These are phyloP conservation scores for Colletotrichum lini DNA, from an alignment of 2,329 filamentous ascomycete species.

Conservation along the genomic window DNA sequence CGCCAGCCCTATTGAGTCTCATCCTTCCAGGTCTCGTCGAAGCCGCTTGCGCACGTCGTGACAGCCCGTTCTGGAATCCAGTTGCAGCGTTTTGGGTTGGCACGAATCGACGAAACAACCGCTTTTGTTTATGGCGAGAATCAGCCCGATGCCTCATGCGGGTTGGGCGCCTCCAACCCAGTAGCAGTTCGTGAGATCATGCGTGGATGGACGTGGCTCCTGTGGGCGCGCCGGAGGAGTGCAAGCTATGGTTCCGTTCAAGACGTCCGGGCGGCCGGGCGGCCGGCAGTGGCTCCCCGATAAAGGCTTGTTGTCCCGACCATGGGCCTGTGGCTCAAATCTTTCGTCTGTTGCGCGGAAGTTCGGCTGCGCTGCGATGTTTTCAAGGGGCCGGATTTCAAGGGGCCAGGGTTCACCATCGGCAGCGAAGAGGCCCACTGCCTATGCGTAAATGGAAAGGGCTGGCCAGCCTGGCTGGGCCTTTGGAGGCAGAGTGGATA, in stretches of 20 bases:
- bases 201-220: constrained; percentile 5
- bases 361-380: constrained; percentile 22
- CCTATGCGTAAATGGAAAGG: neutral
- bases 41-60: neutral
- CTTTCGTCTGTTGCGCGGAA: constrained; percentile 22
- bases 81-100: constrained; percentile 1
- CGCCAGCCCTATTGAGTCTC: constrained; percentile 5
- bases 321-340: neutral
- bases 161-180: constrained; percentile 18
- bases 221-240: constrained; percentile 6
- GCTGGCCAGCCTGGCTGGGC: neutral
- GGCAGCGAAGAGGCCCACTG: neutral
- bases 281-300: constrained; percentile 6
- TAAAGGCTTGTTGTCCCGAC: neutral
- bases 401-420: constrained; percentile 5
- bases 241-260: neutral
- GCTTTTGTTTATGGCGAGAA: neutral
- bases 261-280: constrained; percentile 3
- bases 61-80: neutral
- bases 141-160: neutral
- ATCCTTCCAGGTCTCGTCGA: neutral
- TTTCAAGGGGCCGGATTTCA: neutral
- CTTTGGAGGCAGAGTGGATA: constrained; percentile 22
- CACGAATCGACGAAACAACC: neutral
- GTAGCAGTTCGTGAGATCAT: neutral